These are phyloP conservation scores for Hypoxylon lenormandii DNA, from an alignment of 495 filamentous ascomycete species.

Conservation along the genomic window DNA sequence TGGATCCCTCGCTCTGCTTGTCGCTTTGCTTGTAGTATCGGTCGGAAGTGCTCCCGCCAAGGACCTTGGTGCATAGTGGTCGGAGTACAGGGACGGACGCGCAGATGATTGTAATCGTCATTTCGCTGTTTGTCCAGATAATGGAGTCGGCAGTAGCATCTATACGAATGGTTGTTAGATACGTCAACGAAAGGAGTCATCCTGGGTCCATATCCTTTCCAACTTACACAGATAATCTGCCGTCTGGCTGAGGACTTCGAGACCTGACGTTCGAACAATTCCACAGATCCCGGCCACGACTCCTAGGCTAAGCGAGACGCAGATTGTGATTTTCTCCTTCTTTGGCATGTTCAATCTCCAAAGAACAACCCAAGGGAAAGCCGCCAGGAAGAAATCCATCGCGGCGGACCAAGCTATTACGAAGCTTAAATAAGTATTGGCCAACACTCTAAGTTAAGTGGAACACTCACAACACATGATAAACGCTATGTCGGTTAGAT, in stretches of 20 bases:
- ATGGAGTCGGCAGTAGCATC: conserved; percentile 25
- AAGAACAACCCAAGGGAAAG: conserved; percentile 62
- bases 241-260: conserved; percentile 12
- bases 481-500: conserved; percentile 19
- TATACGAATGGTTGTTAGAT: conserved; percentile 3
- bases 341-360: conserved; percentile 63
- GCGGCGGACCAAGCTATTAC: conserved; percentile 33
- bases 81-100: conserved; percentile 44
- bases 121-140: conserved; percentile 41
- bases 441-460: neutral
- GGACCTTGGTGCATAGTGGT: conserved; percentile 19
- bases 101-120: conserved; percentile 47
- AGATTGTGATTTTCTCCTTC: conserved; percentile 62
- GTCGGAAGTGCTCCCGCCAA: conserved; percentile 6
- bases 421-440: neutral
- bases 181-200: neutral
- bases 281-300: conserved; percentile 50
- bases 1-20: conserved; percentile 19
- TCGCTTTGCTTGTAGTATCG: conserved; percentile 20
- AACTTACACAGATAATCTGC: conserved; percentile 33
- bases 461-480: conserved; percentile 29
- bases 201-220: neutral
- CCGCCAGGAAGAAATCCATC: conserved; percentile 61
- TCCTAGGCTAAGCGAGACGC: conserved; percentile 63
- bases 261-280: conserved; percentile 16